Evolutionary conservation across 805 yeast species (phyloP), one percentile per base, ranked within the genome.

Genomic region (Sugiyamaella mastotermitis): DNA sequence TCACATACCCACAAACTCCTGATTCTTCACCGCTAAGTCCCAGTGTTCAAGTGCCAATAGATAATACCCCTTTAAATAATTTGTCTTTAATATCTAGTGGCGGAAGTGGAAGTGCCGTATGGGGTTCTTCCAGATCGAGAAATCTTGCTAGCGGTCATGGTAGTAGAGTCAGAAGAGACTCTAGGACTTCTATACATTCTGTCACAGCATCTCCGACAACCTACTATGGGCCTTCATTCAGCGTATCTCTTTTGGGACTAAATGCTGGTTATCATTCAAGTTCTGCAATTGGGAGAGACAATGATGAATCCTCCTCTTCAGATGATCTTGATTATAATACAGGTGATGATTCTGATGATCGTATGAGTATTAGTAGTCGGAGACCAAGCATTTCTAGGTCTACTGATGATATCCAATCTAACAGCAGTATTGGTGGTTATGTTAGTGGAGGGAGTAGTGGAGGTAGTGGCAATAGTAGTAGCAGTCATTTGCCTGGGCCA

Each of bases 1-100:
- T 43, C 2, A 33, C 38, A 5, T 24, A 32, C 13, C 41, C 39
- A 1, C 47, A 37, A 22, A 44, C 50, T 16, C 50, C 50, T 13
- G 50, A 47, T 27, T 38, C 48, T 22, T 47, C 50, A 23, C 48
- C 50, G 9, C 27, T 45, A 5, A 40, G 41, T 29, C 45, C 48
- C n/a, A 35, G 46, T 8, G 38, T 39, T 7, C 9, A 9, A 11
- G 38, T 40, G 11, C 43, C 43, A 9, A 19, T 27, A 4, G 14
- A 23, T 27, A 19, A 14, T 4, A 8, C 18, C 10, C 7, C 28
- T 6, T 6, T 20, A 7, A 22, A 22, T 22, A 22, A 7, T 22
- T 10, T 10, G 10, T 10, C 7, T 7, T 7, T 22, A 10, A 7
- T 10, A 22, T 7, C 24, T 7, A 7, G 9, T 22, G 24, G 24